Percentiles rank a stretch among this genome's conserved stretches.
These are phyloP conservation scores for Yueomyces sp. DNA, from an alignment of 805 yeast genomes.

Conservation along the genomic window DNA sequence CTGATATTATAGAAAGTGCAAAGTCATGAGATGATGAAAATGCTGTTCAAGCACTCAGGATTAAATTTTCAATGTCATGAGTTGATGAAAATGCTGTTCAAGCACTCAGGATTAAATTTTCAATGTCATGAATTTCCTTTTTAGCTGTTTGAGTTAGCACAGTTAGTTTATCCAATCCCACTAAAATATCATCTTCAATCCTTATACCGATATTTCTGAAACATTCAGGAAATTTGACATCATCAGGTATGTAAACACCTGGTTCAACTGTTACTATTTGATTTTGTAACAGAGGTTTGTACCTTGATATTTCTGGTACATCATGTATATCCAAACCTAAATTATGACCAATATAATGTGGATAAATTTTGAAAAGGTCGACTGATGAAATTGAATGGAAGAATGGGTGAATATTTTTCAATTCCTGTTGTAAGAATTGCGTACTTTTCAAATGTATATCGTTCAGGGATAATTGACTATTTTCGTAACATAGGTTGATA, in stretches of 20 bases:
- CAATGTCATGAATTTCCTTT: slow-evolving; percentile 77
- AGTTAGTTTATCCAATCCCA: slow-evolving; percentile 46
- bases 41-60: slow-evolving; percentile 61
- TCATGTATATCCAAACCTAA: slow-evolving; percentile 89
- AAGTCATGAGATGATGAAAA: slow-evolving; percentile 10
- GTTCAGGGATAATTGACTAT: slow-evolving; percentile 41
- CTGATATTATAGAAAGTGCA: background rate
- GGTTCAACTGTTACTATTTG: slow-evolving; percentile 94
- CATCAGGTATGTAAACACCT: slow-evolving; percentile 79
- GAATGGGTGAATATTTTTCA: slow-evolving; percentile 60
- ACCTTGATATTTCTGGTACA: slow-evolving; percentile 50
- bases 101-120: slow-evolving; percentile 51
- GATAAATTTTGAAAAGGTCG: slow-evolving; percentile 41
- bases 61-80: slow-evolving; percentile 61
- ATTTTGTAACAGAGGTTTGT: slow-evolving; percentile 40
- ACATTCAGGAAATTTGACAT: slow-evolving; percentile 54
- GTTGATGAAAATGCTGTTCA: slow-evolving; percentile 79
- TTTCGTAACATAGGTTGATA: slow-evolving; percentile 52
- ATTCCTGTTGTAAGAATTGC: slow-evolving; percentile 41
- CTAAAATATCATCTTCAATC: slow-evolving; percentile 85
- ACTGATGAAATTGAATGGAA: slow-evolving; percentile 38
- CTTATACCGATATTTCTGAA: slow-evolving; percentile 87
- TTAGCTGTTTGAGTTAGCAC: slow-evolving; percentile 70
- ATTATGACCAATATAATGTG: slow-evolving; percentile 94
- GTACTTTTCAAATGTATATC: slow-evolving; percentile 68